Percentiles rank a stretch among this genome's conserved stretches.
phyloP scores from a whole-genome alignment of 2,329 filamentous ascomycete species.

The Fusarium continuum region DNA sequence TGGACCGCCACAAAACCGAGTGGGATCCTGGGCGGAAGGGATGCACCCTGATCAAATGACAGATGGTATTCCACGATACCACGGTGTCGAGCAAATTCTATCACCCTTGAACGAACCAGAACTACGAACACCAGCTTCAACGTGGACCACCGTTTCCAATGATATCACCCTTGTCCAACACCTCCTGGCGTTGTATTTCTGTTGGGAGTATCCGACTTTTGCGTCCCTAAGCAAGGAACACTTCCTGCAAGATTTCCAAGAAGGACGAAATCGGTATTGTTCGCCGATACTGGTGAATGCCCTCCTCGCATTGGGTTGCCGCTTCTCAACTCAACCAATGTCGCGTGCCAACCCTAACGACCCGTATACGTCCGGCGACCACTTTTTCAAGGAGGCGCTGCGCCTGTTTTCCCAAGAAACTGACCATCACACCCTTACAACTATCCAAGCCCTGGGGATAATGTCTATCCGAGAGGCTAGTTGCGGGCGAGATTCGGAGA shows the following conservation, averaged over 20 bases:
- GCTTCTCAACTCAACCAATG: conserved; percentile 71
- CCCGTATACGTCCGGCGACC: conserved; percentile 72
- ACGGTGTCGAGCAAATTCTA: conserved; percentile 59
- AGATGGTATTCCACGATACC: conserved; percentile 49
- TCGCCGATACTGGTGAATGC: conserved; percentile 73
- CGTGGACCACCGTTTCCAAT: conserved; percentile 70
- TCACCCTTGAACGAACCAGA: conserved; percentile 57
- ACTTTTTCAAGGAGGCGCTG: conserved; percentile 77
- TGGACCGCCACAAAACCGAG: conserved; percentile 55
- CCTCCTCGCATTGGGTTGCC: conserved; percentile 71
- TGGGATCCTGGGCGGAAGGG: conserved; percentile 61
- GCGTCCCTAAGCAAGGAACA: conserved; percentile 76
- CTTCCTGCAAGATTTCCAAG: conserved; percentile 72
- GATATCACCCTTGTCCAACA: conserved; percentile 69
- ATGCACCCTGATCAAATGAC: conserved; percentile 48
- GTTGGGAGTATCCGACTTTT: conserved; percentile 80
- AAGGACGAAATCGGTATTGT: conserved; percentile 70
- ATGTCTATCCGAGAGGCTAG: conserved; percentile 81
- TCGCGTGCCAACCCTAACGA: conserved; percentile 70
- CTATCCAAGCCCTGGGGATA: conserved; percentile 77
- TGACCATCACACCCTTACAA: conserved; percentile 71
- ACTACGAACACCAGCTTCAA: conserved; percentile 53
- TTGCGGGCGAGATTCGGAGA: conserved; percentile 75
- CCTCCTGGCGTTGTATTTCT: conserved; percentile 74
- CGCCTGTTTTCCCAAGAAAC: conserved; percentile 66